Percentiles rank a stretch among this genome's conserved stretches.
These are phyloP conservation scores for Blyttiomyces sp. DNA, from an alignment of 371 early-diverging fungal species.

Conservation along the genomic window DNA sequence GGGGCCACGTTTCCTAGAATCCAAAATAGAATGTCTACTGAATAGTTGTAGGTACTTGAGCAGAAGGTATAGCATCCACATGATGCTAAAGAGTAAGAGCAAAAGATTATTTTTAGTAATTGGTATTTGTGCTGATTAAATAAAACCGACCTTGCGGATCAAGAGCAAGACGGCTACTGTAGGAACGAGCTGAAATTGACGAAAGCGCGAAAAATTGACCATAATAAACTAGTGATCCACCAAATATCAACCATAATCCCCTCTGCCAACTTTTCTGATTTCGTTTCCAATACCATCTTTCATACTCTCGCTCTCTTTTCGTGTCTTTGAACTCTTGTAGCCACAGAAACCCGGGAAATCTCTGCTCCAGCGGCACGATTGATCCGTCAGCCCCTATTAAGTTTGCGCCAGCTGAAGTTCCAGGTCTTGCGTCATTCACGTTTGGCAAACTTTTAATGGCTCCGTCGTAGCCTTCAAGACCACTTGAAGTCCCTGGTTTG, in stretches of 20 bases:
- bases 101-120: not conserved
- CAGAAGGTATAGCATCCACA: too few relatives aligned
- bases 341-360: not conserved
- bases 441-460: not conserved
- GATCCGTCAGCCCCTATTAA: not conserved
- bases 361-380: not conserved
- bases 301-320: constrained; percentile 18
- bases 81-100: constrained; percentile 2
- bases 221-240: not conserved
- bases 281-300: constrained; percentile 18
- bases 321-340: constrained; percentile 6
- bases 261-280: constrained; percentile 12
- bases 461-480: not conserved
- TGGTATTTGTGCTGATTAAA: too few relatives aligned
- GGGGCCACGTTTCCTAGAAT: not conserved
- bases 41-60: too few relatives aligned
- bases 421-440: not conserved
- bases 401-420: not conserved
- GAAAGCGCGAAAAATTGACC: constrained; percentile 1
- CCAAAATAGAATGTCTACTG: too few relatives aligned
- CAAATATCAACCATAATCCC: not conserved
- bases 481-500: not conserved
- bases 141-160: too few relatives aligned
- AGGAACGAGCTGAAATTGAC: not conserved
- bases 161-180: too few relatives aligned